Conservation (phyloP, 306 rosid species). For the Urtica urens region DNA sequence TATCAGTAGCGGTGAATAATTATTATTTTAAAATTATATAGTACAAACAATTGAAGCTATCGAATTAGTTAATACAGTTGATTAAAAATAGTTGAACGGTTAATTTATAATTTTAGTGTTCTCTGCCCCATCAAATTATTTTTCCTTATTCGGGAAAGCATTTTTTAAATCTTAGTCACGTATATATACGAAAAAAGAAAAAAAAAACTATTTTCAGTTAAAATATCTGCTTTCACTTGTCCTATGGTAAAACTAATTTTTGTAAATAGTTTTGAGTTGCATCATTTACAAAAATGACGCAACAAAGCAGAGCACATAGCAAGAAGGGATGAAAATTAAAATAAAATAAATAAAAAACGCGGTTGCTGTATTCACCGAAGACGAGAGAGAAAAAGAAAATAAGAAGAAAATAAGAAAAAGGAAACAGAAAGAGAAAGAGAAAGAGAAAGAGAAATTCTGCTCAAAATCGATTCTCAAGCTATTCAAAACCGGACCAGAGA, state of each 20-base stretch:
- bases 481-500: slow-evolving; percentile 14
- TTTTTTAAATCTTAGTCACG: no score
- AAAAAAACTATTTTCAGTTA: neutral
- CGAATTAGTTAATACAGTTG: no score
- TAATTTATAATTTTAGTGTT: no score
- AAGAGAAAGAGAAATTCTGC: slow-evolving; percentile 23
- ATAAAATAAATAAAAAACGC: slow-evolving; percentile 28
- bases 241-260: no score
- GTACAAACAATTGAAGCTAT: no score
- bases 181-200: neutral
- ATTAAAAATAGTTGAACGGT: no score
- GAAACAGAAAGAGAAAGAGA: neutral
- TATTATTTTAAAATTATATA: no score
- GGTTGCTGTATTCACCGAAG: slow-evolving; percentile 67
- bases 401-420: slow-evolving; percentile 15
- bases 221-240: neutral
- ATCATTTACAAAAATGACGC: neutral
- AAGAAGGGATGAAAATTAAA: slow-evolving; percentile 4
- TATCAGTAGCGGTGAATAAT: no score
- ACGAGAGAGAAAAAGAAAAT: slow-evolving; percentile 18
- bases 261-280: no score
- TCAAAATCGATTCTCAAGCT: slow-evolving; percentile 22
- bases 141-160: no score
- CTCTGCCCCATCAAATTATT: no score
- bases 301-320: neutral